Evolutionary conservation across 2,329 filamentous ascomycete genomes (phyloP).

Genomic region (Remersonia thermophila): DNA sequence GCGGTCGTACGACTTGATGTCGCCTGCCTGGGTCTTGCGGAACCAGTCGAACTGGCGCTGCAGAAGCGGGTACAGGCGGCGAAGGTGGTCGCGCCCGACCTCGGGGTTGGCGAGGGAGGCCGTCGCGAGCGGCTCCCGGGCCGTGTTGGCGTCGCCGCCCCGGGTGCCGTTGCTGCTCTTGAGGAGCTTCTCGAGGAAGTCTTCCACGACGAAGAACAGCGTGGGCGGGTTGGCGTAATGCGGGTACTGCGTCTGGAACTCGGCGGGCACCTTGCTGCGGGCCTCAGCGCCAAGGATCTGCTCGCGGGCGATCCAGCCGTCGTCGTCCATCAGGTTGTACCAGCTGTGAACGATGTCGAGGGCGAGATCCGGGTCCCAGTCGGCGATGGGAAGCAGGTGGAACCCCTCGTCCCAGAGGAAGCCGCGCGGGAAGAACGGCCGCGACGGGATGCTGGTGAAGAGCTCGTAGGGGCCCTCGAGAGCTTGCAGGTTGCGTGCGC

Average conservation of each 20-base stretch:
- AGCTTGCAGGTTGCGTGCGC: conserved; percentile 53
- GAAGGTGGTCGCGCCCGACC: conserved; percentile 58
- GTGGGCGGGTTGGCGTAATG: conserved; percentile 97
- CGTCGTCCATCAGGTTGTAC: conserved; percentile 91
- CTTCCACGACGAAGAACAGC: conserved; percentile 77
- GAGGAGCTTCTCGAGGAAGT: conserved; percentile 68
- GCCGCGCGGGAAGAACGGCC: conserved; percentile 90
- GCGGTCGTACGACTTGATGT: conserved; percentile 83
- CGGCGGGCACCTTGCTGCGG: conserved; percentile 80
- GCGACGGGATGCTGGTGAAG: conserved; percentile 81
- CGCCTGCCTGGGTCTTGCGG: conserved; percentile 77
- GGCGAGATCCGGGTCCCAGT: conserved; percentile 87
- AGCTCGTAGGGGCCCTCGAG: conserved; percentile 76
- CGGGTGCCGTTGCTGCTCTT: conserved; percentile 28
- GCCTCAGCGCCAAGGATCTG: conserved; percentile 89
- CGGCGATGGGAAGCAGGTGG: conserved; percentile 77
- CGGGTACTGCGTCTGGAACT: conserved; percentile 93
- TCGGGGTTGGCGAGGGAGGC: conserved; percentile 56
- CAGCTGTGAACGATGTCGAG: conserved; percentile 85
- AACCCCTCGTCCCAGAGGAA: conserved; percentile 99
- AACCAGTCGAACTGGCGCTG: conserved; percentile 92
- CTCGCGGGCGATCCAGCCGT: conserved; percentile 95
- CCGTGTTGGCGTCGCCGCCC: conserved; percentile 30
- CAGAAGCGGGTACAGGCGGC: conserved; percentile 71
- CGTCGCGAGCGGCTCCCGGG: conserved; percentile 40